phyloP scores from a whole-genome alignment of 495 filamentous ascomycete species.

The Daldinia loculata region DNA sequence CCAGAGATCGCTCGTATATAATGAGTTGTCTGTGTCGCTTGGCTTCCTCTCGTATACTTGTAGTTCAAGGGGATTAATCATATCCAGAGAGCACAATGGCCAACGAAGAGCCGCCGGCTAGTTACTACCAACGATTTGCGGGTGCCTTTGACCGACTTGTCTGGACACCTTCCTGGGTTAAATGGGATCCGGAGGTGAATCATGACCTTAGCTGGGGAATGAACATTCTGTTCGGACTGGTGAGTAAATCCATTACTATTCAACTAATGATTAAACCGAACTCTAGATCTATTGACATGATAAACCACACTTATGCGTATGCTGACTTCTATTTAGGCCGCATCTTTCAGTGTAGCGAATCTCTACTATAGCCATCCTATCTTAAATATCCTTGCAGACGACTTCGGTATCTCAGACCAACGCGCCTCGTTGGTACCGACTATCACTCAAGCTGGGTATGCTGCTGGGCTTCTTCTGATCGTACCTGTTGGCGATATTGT shows the following conservation, averaged over 20 bases:
- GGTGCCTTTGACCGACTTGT: slow-evolving; percentile 2
- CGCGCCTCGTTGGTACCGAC: slow-evolving; percentile 72
- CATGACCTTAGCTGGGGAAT: slow-evolving; percentile 66
- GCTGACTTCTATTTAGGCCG: slow-evolving; percentile 37
- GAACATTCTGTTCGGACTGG: slow-evolving; percentile 68
- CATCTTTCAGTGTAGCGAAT: slow-evolving; percentile 69
- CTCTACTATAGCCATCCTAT: slow-evolving; percentile 78
- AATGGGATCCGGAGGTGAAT: slow-evolving; percentile 65
- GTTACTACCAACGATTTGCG: not conserved
- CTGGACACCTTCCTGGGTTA: slow-evolving; percentile 64
- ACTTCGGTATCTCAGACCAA: slow-evolving; percentile 67
- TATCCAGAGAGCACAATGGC: slow-evolving; percentile 3
- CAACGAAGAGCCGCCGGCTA: slow-evolving; percentile 7
- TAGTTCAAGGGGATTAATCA: not conserved
- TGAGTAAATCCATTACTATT: slow-evolving; percentile 25
- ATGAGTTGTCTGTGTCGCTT: slow-evolving; percentile 5
- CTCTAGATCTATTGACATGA: slow-evolving; percentile 39
- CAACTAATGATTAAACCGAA: not conserved
- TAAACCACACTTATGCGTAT: slow-evolving; percentile 38
- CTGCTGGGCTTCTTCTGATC: slow-evolving; percentile 74
- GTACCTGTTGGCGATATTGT: slow-evolving; percentile 84
- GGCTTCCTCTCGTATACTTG: not conserved
- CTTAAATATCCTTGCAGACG: slow-evolving; percentile 68
- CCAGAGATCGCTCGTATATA: slow-evolving; percentile 12
- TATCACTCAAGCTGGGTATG: slow-evolving; percentile 83